Evolutionary conservation across 2,329 filamentous ascomycete genomes (phyloP).

Genomic region (Nigrograna mackinnonii): DNA sequence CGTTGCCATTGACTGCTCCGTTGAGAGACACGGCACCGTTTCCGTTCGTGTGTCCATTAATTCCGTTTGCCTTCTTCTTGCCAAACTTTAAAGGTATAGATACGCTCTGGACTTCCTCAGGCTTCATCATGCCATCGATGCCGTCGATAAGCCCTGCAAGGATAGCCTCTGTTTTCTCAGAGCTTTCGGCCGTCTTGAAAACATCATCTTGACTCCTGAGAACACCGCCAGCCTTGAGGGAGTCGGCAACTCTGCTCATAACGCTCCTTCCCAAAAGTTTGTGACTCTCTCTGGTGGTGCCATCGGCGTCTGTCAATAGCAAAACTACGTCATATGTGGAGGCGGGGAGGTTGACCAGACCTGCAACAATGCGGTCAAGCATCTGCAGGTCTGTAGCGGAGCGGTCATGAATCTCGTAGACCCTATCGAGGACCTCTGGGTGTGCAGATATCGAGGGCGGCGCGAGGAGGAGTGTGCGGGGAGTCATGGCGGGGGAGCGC

Average conservation of each 20-base stretch:
- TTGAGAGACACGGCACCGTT: slow-evolving; percentile 26
- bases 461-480: slow-evolving; percentile 79
- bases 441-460: slow-evolving; percentile 88
- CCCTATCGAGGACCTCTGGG: slow-evolving; percentile 72
- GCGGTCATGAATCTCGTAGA: slow-evolving; percentile 76
- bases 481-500: slow-evolving; percentile 31
- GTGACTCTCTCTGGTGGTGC: slow-evolving; percentile 63
- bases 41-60: slow-evolving; percentile 49
- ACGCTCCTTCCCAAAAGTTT: slow-evolving; percentile 69
- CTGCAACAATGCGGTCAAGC: slow-evolving; percentile 88
- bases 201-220: slow-evolving; percentile 71
- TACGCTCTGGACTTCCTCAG: slow-evolving; percentile 60
- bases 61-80: slow-evolving; percentile 59
- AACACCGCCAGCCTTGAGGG: slow-evolving; percentile 70
- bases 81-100: slow-evolving; percentile 68
- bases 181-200: slow-evolving; percentile 49
- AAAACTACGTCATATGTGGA: slow-evolving; percentile 83
- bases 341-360: slow-evolving; percentile 75
- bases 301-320: slow-evolving; percentile 78
- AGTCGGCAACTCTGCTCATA: slow-evolving; percentile 68
- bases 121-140: slow-evolving; percentile 72
- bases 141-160: slow-evolving; percentile 75
- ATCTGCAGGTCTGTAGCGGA: slow-evolving; percentile 88
- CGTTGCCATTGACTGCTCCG: slow-evolving; percentile 12
- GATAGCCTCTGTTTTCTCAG: slow-evolving; percentile 76